phyloP scores from a whole-genome alignment of 225 moss, liverwort and hornwort species.

The Pleurozium schreberi region DNA sequence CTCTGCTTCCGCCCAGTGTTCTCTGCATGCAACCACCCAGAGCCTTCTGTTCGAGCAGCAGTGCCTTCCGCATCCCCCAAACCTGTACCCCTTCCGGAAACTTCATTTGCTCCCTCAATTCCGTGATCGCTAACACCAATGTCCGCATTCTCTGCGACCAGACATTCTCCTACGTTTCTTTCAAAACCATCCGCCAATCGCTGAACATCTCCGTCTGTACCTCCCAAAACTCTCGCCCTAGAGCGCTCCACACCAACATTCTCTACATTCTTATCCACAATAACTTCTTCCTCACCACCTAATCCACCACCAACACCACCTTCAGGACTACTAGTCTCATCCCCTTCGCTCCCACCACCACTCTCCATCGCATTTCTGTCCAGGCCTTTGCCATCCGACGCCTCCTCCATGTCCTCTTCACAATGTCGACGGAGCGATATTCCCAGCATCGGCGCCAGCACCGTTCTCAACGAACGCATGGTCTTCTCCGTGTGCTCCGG shows the following conservation, averaged over 20 bases:
- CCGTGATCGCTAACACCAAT: not conserved
- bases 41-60: not conserved
- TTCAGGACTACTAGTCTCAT: conserved; percentile 20
- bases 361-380: not conserved
- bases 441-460: conserved; percentile 66
- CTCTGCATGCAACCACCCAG: not conserved
- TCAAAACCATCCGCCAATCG: not conserved
- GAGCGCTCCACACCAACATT: not conserved
- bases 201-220: not conserved
- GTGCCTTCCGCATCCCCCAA: not conserved
- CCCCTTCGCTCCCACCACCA: conserved; percentile 26
- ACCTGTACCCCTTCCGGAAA: not conserved
- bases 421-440: conserved; percentile 31
- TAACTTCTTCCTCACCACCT: not conserved
- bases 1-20: conserved; percentile 23
- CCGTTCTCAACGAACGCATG: conserved; percentile 43
- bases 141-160: not conserved
- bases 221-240: not conserved
- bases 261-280: not conserved
- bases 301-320: not conserved
- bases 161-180: not conserved
- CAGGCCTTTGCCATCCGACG: not conserved
- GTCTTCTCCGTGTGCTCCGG: conserved; percentile 60
- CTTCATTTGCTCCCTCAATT: not conserved
- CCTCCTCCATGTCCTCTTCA: conserved; percentile 21